Percentiles rank a stretch among this genome's conserved stretches.
Evolutionary conservation across 2,329 filamentous ascomycete genomes (phyloP).

Genomic region (Penicillium oxalicum): DNA sequence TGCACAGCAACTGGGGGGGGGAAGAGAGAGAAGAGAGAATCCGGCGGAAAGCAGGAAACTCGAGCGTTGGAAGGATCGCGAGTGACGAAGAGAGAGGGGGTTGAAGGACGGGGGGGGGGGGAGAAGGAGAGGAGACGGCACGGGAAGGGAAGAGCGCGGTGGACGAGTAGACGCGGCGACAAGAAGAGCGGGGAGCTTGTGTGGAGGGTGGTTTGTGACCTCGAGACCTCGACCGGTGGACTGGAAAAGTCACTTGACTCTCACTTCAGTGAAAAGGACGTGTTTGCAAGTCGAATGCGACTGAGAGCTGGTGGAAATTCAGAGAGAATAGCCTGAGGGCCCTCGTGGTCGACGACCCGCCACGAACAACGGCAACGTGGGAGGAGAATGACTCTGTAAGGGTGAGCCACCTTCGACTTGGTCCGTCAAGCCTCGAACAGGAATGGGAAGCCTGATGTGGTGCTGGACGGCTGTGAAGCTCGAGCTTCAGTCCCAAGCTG

Average conservation of each 20-base stretch:
- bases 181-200: no score
- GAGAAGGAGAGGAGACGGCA: conserved; percentile 18
- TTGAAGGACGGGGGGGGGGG: conserved; percentile 15
- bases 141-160: not conserved
- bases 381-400: conserved; percentile 14
- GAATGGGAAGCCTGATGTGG: no score
- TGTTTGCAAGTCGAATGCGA: no score
- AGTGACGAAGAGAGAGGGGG: conserved; percentile 11
- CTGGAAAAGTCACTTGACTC: no score
- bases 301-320: no score
- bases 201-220: no score
- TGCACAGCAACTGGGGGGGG: not conserved
- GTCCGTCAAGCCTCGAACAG: conserved; percentile 19
- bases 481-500: no score
- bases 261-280: no score
- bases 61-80: not conserved
- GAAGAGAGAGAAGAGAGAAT: not conserved
- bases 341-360: not conserved
- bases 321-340: not conserved
- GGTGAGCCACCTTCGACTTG: conserved; percentile 15
- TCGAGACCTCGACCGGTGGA: no score
- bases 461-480: no score
- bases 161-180: no score
- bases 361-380: not conserved
- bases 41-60: no score